phyloP scores from a whole-genome alignment of 176 grass and related monocot species.

The Phoenix roebelenii region DNA sequence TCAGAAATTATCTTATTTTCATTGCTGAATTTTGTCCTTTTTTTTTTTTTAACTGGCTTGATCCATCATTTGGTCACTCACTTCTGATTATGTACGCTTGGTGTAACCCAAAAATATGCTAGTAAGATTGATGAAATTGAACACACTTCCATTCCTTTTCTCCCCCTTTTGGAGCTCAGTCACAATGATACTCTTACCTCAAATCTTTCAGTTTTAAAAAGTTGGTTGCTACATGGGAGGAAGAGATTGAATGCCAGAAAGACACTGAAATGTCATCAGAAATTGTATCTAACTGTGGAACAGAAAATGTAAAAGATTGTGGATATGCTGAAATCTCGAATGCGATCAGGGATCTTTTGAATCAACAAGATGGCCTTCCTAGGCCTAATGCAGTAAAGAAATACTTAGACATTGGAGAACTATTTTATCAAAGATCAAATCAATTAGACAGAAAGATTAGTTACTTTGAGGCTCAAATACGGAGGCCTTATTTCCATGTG shows the following conservation, averaged over 20 bases:
- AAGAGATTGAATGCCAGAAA: constrained; percentile 34
- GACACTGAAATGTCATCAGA: constrained; percentile 29
- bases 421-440: constrained; percentile 54
- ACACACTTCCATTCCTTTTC: no score
- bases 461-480: constrained; percentile 63
- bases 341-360: constrained; percentile 36
- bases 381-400: constrained; percentile 40
- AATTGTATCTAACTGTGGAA: constrained; percentile 25
- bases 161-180: no score
- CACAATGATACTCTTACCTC: background rate
- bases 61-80: no score
- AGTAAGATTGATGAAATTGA: no score
- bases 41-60: no score
- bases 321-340: constrained; percentile 39
- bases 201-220: constrained; percentile 71
- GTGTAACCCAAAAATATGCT: no score
- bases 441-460: constrained; percentile 64
- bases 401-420: constrained; percentile 55
- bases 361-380: constrained; percentile 28
- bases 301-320: constrained; percentile 30
- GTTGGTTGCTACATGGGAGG: constrained; percentile 52
- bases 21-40: no score
- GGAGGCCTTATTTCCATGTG: constrained; percentile 70
- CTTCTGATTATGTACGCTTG: no score
- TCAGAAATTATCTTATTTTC: no score